phyloP scores from a whole-genome alignment of 495 filamentous ascomycete species.

The Annulohypoxylon stygium region DNA sequence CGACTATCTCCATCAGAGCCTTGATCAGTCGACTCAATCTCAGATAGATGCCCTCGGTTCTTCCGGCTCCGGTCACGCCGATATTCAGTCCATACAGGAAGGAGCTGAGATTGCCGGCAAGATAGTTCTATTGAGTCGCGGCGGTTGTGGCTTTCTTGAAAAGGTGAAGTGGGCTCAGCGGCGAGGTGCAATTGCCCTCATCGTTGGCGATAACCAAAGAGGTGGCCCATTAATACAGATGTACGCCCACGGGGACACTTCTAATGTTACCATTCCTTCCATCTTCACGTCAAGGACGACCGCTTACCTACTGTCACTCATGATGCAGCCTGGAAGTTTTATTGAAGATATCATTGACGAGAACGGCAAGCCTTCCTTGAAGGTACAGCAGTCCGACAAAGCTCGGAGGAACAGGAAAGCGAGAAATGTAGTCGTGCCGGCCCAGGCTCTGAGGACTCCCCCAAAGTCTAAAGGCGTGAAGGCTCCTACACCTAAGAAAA shows the following conservation, averaged over 20 bases:
- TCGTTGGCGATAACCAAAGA: conserved; percentile 92
- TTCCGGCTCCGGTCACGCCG: conserved; percentile 75
- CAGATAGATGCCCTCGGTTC: conserved; percentile 50
- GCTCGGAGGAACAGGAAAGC: conserved; percentile 55
- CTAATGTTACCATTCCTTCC: conserved; percentile 92
- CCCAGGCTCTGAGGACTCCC: conserved; percentile 36
- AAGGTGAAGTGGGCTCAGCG: conserved; percentile 98
- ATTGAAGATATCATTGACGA: conserved; percentile 68
- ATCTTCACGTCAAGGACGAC: conserved; percentile 96
- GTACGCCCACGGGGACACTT: conserved; percentile 95
- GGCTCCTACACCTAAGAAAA: conserved; percentile 28
- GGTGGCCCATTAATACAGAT: conserved; percentile 93
- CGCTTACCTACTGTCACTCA: conserved; percentile 90
- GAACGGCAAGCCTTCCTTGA: conserved; percentile 61
- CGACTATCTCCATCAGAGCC: conserved; percentile 83
- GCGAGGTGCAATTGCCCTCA: conserved; percentile 86
- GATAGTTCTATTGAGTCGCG: conserved; percentile 87
- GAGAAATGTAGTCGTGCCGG: conserved; percentile 48
- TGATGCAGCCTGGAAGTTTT: conserved; percentile 78
- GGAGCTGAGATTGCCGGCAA: conserved; percentile 94
- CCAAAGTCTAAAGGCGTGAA: conserved; percentile 39
- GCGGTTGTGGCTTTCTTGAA: conserved; percentile 95
- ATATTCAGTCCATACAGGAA: conserved; percentile 95
- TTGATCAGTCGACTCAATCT: conserved; percentile 57
- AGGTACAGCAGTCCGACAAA: conserved; percentile 63